Base-by-base conservation (phyloP, 495 filamentous ascomycete genomes). In the Penicillium angulare region DNA sequence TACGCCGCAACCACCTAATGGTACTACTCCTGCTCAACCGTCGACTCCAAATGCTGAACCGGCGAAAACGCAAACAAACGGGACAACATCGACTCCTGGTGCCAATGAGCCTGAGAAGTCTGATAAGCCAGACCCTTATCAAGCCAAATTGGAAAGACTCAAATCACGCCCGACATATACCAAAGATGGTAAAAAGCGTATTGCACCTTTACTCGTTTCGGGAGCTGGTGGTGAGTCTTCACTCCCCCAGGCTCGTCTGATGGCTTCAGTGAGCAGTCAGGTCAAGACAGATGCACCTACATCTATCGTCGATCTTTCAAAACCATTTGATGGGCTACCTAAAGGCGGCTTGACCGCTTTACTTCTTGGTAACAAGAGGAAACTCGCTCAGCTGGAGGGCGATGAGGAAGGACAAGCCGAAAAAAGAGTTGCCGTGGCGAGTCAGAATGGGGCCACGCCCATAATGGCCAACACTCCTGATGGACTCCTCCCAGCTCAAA, bases 161-260 rank as follows among this genome's bases (percentile, higher is more conserved):
- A 97, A 97, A 66, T 84, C 89, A 42, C 85, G 92, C 8, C 89
- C 96, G 7, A 96, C 90, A 15, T 87, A 95, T 41, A 96, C 91
- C 1, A 97, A 97, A 66, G 93, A 99, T 46, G 93, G 93, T 15
- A 97, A 91, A 71, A 99, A 97, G 71, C 82, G 95, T 20, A 90
- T 99, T 47, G 88, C 89, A 3, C 93, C 93, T 5, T 68, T 97
- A 57, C 79, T 99, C 3, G 87, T 99, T 13, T 97, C 93, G 3
- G 89, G 86, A 4, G 78, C 88, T 17, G 89, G 87, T 7, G 86
- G 82, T 5, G 86, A 92, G 55, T 90, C 90, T 0, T 93, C 90
- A 9, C 73, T 96, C n/a, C 92, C 92, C 0, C 87, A 91, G 51
- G 81, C 89, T 9, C 86, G 91, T 46, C 66, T 96, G 23, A 84